Evolutionary conservation across 768 basidiomycete species (phyloP).

Genomic region (Hortiboletus campestris): DNA sequence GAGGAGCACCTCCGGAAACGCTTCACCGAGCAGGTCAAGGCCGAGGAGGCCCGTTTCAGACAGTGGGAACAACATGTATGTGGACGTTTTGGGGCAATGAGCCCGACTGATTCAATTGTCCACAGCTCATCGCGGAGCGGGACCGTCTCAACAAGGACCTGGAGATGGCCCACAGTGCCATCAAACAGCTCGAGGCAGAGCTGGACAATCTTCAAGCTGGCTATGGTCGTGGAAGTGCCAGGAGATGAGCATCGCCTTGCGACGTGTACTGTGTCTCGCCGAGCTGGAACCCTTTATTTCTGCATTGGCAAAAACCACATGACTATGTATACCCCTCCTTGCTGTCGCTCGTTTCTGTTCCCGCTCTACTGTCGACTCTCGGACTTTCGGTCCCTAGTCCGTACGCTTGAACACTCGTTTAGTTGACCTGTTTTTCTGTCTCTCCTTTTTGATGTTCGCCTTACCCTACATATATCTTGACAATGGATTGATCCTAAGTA

Average conservation of each 20-base stretch:
- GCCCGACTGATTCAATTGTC: slow-evolving; percentile 14
- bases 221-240: slow-evolving; percentile 63
- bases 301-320: slow-evolving; percentile 7
- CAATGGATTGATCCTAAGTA: slow-evolving; percentile 9
- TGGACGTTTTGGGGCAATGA: slow-evolving; percentile 2
- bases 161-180: slow-evolving; percentile 86
- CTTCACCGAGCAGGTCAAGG: slow-evolving; percentile 99
- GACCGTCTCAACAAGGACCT: slow-evolving; percentile 99
- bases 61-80: slow-evolving; percentile 99
- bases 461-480: slow-evolving; percentile 15
- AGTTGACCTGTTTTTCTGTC: slow-evolving; percentile 11
- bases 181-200: slow-evolving; percentile 89
- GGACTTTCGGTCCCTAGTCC: not conserved
- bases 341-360: slow-evolving; percentile 21
- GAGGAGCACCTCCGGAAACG: slow-evolving; percentile 95
- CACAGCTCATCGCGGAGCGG: slow-evolving; percentile 93
- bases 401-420: slow-evolving; percentile 25
- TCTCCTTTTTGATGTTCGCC: slow-evolving; percentile 9
- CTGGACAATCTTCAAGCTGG: slow-evolving; percentile 87
- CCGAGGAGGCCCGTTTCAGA: slow-evolving; percentile 95
- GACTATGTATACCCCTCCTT: slow-evolving; percentile 27
- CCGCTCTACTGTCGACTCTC: not conserved
- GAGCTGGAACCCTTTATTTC: slow-evolving; percentile 2
- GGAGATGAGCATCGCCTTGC: slow-evolving; percentile 19
- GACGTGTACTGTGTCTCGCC: not conserved